phyloP scores from a whole-genome alignment of 345 rosid species.

The Camelina neglecta region DNA sequence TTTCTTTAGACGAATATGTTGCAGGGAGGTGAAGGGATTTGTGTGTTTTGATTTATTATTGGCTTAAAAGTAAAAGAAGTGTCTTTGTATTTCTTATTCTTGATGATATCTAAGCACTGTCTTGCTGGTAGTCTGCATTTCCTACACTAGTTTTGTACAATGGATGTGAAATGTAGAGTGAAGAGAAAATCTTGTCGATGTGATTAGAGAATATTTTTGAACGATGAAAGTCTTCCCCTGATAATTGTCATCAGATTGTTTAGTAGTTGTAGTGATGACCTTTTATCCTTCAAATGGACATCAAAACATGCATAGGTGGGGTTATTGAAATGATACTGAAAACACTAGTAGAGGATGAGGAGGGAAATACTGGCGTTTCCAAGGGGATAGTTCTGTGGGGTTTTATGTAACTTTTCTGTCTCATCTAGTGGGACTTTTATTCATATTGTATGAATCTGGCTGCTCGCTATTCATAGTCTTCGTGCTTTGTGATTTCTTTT shows the following conservation, averaged over 20 bases:
- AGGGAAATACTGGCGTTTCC: background rate
- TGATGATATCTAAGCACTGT: conserved; percentile 11
- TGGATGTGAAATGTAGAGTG: conserved; percentile 4
- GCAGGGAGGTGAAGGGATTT: conserved; percentile 11
- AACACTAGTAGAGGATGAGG: background rate
- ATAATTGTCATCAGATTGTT: background rate
- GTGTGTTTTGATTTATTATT: conserved; percentile 27
- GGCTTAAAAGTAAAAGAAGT: conserved; percentile 24
- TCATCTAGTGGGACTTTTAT: background rate
- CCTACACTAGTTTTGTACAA: background rate
- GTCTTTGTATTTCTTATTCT: conserved; percentile 5
- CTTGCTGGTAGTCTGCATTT: conserved; percentile 26
- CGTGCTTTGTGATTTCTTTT: conserved; percentile 22
- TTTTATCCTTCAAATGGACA: background rate
- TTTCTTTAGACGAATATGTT: conserved; percentile 22
- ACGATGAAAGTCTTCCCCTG: background rate
- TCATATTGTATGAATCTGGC: background rate
- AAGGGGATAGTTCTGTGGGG: background rate
- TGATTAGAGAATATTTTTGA: background rate
- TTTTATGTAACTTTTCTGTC: background rate
- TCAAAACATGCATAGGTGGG: background rate
- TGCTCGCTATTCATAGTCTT: conserved; percentile 17
- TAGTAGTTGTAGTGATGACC: background rate
- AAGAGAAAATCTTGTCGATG: background rate
- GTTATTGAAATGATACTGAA: background rate